phyloP scores from a whole-genome alignment of 306 rosid species.

The Hippophae rhamnoides region DNA sequence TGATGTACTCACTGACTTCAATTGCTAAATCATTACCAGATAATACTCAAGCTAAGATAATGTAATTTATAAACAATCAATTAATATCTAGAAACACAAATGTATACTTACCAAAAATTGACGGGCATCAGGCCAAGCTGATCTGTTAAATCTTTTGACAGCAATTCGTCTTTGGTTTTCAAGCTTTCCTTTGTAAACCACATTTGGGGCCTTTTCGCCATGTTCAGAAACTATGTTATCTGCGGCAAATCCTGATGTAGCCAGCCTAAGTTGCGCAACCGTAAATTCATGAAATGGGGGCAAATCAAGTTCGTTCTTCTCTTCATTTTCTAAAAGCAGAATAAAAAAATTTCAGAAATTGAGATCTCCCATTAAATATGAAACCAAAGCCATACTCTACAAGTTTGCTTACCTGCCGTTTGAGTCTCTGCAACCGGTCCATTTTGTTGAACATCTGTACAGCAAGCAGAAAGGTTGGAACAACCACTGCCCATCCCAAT shows the following conservation, averaged over 20 bases:
- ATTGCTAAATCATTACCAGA: neutral
- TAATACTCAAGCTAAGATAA: neutral
- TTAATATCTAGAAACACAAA: slow-evolving; percentile 1
- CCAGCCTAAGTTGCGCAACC: slow-evolving; percentile 64
- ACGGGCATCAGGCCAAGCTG: slow-evolving; percentile 91
- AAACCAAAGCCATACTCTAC: slow-evolving; percentile 14
- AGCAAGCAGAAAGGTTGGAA: slow-evolving; percentile 55
- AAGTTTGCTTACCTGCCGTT: slow-evolving; percentile 36
- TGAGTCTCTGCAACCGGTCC: slow-evolving; percentile 41
- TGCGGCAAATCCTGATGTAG: slow-evolving; percentile 78
- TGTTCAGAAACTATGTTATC: slow-evolving; percentile 97
- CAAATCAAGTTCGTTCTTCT: slow-evolving; percentile 46
- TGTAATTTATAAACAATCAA: neutral
- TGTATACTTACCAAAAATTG: slow-evolving; percentile 65
- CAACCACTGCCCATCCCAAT: slow-evolving; percentile 75
- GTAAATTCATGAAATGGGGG: slow-evolving; percentile 63
- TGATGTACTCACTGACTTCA: neutral
- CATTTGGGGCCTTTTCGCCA: slow-evolving; percentile 96
- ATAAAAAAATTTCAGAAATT: slow-evolving; percentile 17
- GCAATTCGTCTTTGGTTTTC: slow-evolving; percentile 77
- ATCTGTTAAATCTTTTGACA: slow-evolving; percentile 86
- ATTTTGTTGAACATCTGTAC: slow-evolving; percentile 32
- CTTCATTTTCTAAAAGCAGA: slow-evolving; percentile 50
- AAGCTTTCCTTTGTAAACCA: slow-evolving; percentile 87
- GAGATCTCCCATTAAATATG: slow-evolving; percentile 14